A percentile compares a stretch with the other conserved stretches of the same genome.
Evolutionary conservation across 371 early-diverging fungal species (phyloP).

Genomic region (Circinella umbellata): DNA sequence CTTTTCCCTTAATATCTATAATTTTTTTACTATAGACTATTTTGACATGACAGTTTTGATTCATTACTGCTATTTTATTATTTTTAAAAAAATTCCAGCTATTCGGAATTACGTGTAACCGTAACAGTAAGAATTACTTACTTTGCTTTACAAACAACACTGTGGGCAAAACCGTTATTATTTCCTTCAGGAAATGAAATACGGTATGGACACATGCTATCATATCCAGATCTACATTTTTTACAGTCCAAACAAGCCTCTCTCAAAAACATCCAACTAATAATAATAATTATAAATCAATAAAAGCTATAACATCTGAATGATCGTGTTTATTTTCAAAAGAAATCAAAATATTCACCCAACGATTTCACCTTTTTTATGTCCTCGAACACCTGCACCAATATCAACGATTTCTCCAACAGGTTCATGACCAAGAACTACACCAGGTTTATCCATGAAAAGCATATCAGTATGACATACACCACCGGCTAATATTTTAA

Average conservation of each 20-base stretch:
- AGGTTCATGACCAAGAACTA: slow-evolving; percentile 55
- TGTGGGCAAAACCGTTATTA: slow-evolving; percentile 53
- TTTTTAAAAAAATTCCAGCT: too few species aligned
- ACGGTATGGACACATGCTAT: slow-evolving; percentile 45
- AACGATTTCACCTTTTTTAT: slow-evolving; percentile 57
- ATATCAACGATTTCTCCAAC: slow-evolving; percentile 48
- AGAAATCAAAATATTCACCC: slow-evolving; percentile 31
- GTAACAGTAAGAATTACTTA: background rate
- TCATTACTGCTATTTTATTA: too few species aligned
- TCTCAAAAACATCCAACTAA: slow-evolving; percentile 38
- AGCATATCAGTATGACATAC: slow-evolving; percentile 59
- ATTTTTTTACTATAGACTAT: too few species aligned
- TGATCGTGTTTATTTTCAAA: too few species aligned
- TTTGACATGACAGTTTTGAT: too few species aligned
- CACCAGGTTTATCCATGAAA: slow-evolving; percentile 29
- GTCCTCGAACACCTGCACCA: slow-evolving; percentile 46
- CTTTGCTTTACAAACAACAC: slow-evolving; percentile 50
- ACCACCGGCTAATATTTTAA: slow-evolving; percentile 58
- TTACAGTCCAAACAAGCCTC: slow-evolving; percentile 49
- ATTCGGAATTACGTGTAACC: too few species aligned
- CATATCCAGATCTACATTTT: slow-evolving; percentile 49
- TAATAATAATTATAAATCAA: background rate
- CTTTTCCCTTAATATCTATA: too few species aligned
- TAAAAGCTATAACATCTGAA: too few species aligned
- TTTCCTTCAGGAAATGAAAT: slow-evolving; percentile 56